Percentiles rank a stretch among this genome's conserved stretches.
These are phyloP conservation scores for Chimonanthus praecox DNA, from an alignment of 164 flowering plant species.

Conservation along the genomic window DNA sequence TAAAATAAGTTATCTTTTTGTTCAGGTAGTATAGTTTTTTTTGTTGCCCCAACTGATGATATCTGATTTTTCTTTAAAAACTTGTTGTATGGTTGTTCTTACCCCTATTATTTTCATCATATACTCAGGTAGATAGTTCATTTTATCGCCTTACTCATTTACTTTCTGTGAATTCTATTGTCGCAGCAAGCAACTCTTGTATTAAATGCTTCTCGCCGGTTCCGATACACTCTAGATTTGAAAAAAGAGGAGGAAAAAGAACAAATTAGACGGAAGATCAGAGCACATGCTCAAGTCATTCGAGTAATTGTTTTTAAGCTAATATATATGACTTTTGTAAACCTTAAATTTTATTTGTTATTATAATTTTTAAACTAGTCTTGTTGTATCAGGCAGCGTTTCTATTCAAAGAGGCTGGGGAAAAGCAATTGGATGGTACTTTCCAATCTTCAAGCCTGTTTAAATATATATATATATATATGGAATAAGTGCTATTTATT, in stretches of 20 bases:
- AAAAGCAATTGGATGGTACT: conserved; percentile 40
- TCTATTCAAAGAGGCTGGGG: conserved; percentile 69
- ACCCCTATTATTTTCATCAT: too few species aligned
- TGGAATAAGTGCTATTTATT: too few species aligned
- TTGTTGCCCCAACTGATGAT: too few species aligned
- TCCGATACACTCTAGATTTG: conserved; percentile 91
- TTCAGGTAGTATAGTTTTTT: too few species aligned
- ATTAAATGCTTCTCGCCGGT: conserved; percentile 94
- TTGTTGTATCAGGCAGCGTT: conserved; percentile 67
- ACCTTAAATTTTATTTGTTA: conserved; percentile 15
- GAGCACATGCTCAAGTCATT: conserved; percentile 90
- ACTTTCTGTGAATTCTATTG: neutral
- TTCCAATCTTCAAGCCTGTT: too few species aligned
- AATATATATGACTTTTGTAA: too few species aligned
- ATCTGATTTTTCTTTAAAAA: too few species aligned
- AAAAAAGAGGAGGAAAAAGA: conserved; percentile 78
- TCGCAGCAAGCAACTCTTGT: conserved; percentile 95
- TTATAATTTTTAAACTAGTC: neutral
- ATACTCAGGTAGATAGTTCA: too few species aligned
- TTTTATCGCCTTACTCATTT: neutral
- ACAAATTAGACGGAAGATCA: conserved; percentile 57
- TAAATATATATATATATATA: too few species aligned
- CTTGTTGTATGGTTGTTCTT: too few species aligned
- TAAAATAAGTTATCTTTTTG: too few species aligned
- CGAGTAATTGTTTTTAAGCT: conserved; percentile 38